These are phyloP conservation scores for Podila horticola DNA, from an alignment of 192 early-diverging fungal species.

Conservation along the genomic window DNA sequence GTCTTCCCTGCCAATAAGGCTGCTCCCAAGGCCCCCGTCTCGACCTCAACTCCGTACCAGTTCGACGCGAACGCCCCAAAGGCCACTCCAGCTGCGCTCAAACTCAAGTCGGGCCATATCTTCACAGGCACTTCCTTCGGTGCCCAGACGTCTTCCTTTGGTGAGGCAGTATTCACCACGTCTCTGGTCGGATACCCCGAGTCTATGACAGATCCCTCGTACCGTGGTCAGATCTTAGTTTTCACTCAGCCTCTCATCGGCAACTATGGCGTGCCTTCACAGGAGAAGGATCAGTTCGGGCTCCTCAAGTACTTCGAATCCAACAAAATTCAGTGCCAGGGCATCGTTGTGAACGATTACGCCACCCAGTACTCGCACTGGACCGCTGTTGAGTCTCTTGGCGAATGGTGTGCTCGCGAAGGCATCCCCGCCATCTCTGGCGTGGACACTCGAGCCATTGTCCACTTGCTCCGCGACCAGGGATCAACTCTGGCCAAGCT, in stretches of 20 bases:
- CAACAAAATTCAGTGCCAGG: constrained; percentile 85
- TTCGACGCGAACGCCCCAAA: constrained; percentile 50
- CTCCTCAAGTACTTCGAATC: constrained; percentile 90
- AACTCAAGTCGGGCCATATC: constrained; percentile 81
- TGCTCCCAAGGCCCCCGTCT: constrained; percentile 36
- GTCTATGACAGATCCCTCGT: constrained; percentile 98
- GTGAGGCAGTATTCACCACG: constrained; percentile 97
- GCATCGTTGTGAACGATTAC: constrained; percentile 92
- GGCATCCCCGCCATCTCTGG: constrained; percentile 89
- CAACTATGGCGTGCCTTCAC: constrained; percentile 93
- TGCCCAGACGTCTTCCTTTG: constrained; percentile 72
- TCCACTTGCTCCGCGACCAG: constrained; percentile 83
- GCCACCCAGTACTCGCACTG: constrained; percentile 93
- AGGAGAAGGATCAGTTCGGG: constrained; percentile 80
- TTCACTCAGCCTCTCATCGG: constrained; percentile 97
- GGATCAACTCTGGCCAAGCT: constrained; percentile 89
- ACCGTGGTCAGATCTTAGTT: constrained; percentile 93
- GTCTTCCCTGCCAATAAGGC: constrained; percentile 54
- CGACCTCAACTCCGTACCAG: constrained; percentile 33
- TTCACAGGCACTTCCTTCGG: constrained; percentile 93
- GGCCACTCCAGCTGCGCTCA: constrained; percentile 71
- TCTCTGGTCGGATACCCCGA: constrained; percentile 96
- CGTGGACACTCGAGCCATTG: constrained; percentile 93
- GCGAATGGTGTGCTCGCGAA: constrained; percentile 87
- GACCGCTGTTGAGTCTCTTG: constrained; percentile 90